These are phyloP conservation scores for Malassezia vespertilionis DNA, from an alignment of 1,284 basidiomycete genomes.

Conservation along the genomic window DNA sequence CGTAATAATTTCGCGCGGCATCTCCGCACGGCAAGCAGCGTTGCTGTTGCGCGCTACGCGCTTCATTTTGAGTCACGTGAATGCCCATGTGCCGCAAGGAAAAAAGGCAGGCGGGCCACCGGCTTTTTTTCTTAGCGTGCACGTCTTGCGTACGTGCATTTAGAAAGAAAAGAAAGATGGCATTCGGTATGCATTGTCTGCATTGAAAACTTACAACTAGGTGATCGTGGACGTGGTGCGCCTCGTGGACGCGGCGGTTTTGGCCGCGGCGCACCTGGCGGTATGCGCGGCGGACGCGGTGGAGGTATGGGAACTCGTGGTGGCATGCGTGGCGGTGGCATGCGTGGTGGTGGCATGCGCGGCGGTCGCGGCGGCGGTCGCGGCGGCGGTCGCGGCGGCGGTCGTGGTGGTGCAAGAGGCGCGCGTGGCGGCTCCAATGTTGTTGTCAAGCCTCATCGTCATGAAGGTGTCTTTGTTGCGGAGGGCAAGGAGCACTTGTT, in stretches of 20 bases:
- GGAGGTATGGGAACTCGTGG: conserved; percentile 31
- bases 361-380: conserved; percentile 25
- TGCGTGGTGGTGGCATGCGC: conserved; percentile 19
- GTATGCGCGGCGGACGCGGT: conserved; percentile 18
- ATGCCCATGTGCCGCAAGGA: conserved; percentile 13
- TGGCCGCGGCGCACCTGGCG: conserved; percentile 27
- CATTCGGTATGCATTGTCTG: conserved; percentile 20
- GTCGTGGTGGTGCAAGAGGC: conserved; percentile 38
- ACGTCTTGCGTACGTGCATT: conserved; percentile 6
- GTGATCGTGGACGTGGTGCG: conserved; percentile 30
- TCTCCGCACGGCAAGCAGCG: conserved; percentile 7
- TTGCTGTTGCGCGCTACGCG: conserved; percentile 8
- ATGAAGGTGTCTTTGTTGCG: conserved; percentile 63
- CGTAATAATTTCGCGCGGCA: conserved; percentile 46
- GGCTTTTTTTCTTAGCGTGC: conserved; percentile 5
- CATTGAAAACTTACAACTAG: background rate
- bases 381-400: conserved; percentile 32
- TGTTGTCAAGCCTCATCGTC: conserved; percentile 88
- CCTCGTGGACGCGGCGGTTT: conserved; percentile 34
- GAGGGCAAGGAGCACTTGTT: conserved; percentile 77
- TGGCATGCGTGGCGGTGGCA: conserved; percentile 26
- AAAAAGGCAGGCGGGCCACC: conserved; percentile 7
- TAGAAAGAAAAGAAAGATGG: conserved; percentile 6
- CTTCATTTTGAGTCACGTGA: conserved; percentile 9
- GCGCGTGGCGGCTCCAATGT: conserved; percentile 59